Evolutionary conservation across 495 filamentous ascomycete species (phyloP).

Genomic region (Letharia columbiana): DNA sequence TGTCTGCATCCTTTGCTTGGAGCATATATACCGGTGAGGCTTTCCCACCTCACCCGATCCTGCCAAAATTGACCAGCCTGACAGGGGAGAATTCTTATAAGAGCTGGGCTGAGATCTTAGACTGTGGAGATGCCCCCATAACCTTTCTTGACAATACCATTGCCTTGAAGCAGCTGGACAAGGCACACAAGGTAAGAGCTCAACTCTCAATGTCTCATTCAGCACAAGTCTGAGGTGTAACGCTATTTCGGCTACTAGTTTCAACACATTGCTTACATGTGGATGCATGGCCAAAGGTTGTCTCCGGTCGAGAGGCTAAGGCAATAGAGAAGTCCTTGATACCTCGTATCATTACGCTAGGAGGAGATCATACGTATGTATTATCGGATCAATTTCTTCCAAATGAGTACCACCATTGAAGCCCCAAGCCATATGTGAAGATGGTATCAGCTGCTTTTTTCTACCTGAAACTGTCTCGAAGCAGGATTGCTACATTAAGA

Average conservation of each 20-base stretch:
- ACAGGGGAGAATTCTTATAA: conserved; percentile 36
- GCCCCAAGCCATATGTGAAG: not conserved
- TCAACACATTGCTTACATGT: not conserved
- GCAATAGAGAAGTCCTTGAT: conserved; percentile 13
- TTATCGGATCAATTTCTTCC: not conserved
- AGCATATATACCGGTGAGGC: conserved; percentile 36
- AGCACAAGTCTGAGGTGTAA: not conserved
- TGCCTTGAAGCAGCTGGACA: conserved; percentile 42
- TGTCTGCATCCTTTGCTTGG: conserved; percentile 30
- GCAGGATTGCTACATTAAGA: not conserved
- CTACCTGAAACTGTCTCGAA: not conserved
- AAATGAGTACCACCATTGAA: not conserved
- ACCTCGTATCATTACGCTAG: conserved; percentile 43
- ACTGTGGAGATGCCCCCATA: conserved; percentile 46
- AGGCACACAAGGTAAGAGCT: conserved; percentile 34
- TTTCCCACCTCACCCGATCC: conserved; percentile 4
- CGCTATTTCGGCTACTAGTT: not conserved
- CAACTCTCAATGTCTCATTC: not conserved
- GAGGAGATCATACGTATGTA: conserved; percentile 41
- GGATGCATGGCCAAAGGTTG: conserved; percentile 13
- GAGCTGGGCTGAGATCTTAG: conserved; percentile 42
- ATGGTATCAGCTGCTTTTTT: not conserved
- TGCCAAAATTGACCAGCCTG: not conserved
- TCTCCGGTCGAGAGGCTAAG: conserved; percentile 28
- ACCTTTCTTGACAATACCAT: conserved; percentile 46